Conservation (phyloP, 2,329 filamentous ascomycete species). For the Stachybotrys chlorohalonatus region DNA sequence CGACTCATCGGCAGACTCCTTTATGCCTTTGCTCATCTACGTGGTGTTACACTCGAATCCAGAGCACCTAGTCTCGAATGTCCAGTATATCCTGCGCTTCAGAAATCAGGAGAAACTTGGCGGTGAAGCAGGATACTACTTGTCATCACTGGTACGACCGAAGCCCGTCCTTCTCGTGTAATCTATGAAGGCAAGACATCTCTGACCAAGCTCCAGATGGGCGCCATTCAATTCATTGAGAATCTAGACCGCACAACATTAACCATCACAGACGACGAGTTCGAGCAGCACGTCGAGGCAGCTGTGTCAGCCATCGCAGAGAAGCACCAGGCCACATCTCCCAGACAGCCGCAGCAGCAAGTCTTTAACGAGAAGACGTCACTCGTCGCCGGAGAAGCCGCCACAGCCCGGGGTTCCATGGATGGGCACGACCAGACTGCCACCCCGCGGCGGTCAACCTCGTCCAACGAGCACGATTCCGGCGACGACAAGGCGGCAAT, state of each 20-base stretch:
- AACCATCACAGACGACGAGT: conserved; percentile 90
- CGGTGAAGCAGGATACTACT: conserved; percentile 96
- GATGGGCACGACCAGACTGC: conserved; percentile 23
- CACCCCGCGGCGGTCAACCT: conserved; percentile 39
- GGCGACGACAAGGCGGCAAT: conserved; percentile 73
- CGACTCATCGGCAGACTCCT: conserved; percentile 92
- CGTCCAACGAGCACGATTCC: conserved; percentile 43
- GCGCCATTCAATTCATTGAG: conserved; percentile 93
- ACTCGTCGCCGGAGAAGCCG: conserved; percentile 15
- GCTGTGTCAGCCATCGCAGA: conserved; percentile 94
- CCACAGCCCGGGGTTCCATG: conserved; percentile 28
- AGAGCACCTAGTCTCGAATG: conserved; percentile 91
- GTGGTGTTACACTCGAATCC: conserved; percentile 92
- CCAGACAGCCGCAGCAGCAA: conserved; percentile 27
- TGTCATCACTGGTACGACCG: conserved; percentile 71
- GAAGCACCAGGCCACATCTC: conserved; percentile 57
- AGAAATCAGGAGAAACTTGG: conserved; percentile 94
- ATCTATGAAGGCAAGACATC: neutral
- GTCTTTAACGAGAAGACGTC: conserved; percentile 35
- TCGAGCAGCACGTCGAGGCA: conserved; percentile 91
- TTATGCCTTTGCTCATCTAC: conserved; percentile 90
- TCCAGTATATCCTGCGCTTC: conserved; percentile 96
- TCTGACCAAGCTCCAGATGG: conserved; percentile 47
- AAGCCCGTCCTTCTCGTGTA: neutral
- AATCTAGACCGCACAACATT: conserved; percentile 89